These are phyloP conservation scores for Orbilia blumenaviensis DNA, from an alignment of 2,329 filamentous ascomycete genomes.

Conservation along the genomic window DNA sequence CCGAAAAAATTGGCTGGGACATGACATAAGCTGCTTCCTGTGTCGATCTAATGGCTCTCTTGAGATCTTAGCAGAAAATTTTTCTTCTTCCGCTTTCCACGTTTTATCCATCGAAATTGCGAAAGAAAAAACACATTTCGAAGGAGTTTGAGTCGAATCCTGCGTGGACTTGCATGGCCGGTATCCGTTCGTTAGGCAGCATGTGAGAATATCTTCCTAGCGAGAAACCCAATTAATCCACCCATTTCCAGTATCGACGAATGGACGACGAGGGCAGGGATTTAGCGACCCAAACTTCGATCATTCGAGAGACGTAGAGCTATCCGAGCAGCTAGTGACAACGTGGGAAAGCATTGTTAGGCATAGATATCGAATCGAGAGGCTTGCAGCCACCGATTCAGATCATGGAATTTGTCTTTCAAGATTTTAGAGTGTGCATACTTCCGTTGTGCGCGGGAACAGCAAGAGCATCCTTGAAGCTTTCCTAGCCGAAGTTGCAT, in stretches of 20 bases:
- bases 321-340: slow-evolving; percentile 46
- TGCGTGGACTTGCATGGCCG: background rate
- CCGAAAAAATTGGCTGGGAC: slow-evolving; percentile 31
- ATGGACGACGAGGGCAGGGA: slow-evolving; percentile 51
- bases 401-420: slow-evolving; percentile 33
- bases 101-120: slow-evolving; percentile 20
- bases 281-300: slow-evolving; percentile 54
- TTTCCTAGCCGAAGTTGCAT: slow-evolving; percentile 49
- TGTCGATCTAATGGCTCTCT: slow-evolving; percentile 39
- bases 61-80: slow-evolving; percentile 18
- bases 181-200: slow-evolving; percentile 36
- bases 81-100: slow-evolving; percentile 29
- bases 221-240: slow-evolving; percentile 46
- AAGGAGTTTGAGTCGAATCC: slow-evolving; percentile 42
- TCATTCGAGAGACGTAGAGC: slow-evolving; percentile 9
- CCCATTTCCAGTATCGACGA: slow-evolving; percentile 25
- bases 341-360: slow-evolving; percentile 42
- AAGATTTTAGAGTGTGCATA: background rate
- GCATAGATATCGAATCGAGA: slow-evolving; percentile 31
- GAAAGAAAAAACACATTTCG: slow-evolving; percentile 1
- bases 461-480: slow-evolving; percentile 40
- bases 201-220: slow-evolving; percentile 51
- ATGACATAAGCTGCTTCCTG: slow-evolving; percentile 53
- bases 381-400: slow-evolving; percentile 42
- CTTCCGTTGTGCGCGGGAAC: slow-evolving; percentile 41